phyloP scores from a whole-genome alignment of 176 grass and related monocot species.

The Stipa capillata region DNA sequence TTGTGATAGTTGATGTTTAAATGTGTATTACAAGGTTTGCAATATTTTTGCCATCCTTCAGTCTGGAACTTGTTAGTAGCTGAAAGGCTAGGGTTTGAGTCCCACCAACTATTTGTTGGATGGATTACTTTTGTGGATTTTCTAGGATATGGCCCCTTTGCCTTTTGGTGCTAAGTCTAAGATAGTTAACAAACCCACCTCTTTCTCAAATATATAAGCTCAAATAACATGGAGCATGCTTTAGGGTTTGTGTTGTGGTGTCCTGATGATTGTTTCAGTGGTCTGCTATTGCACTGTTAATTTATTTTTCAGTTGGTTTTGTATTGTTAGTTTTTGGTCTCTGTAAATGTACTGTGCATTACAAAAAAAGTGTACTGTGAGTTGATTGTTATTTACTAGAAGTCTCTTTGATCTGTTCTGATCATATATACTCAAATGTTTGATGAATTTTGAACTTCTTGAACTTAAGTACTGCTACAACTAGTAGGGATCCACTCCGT shows the following conservation, averaged over 20 bases:
- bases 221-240: not conserved
- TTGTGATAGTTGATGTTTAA: not conserved
- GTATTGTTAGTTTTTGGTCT: not conserved
- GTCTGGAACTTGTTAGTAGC: not conserved
- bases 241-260: not conserved
- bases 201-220: not conserved
- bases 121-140: not conserved
- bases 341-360: not conserved
- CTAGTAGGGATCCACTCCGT: not conserved
- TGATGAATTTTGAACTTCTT: not conserved
- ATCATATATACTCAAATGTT: not conserved
- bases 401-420: not conserved
- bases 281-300: not conserved
- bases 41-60: not conserved
- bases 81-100: not conserved
- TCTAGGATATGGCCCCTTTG: not conserved
- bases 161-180: not conserved
- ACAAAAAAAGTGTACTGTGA: not conserved
- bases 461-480: constrained; percentile 8
- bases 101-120: not conserved
- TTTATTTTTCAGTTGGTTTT: not conserved
- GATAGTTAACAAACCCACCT: not conserved
- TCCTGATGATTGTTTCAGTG: not conserved
- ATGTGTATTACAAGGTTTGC: not conserved
- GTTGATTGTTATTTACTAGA: not conserved